These are phyloP conservation scores for Ganoderma resinaceum DNA, from an alignment of 1,284 basidiomycete species.

Conservation along the genomic window DNA sequence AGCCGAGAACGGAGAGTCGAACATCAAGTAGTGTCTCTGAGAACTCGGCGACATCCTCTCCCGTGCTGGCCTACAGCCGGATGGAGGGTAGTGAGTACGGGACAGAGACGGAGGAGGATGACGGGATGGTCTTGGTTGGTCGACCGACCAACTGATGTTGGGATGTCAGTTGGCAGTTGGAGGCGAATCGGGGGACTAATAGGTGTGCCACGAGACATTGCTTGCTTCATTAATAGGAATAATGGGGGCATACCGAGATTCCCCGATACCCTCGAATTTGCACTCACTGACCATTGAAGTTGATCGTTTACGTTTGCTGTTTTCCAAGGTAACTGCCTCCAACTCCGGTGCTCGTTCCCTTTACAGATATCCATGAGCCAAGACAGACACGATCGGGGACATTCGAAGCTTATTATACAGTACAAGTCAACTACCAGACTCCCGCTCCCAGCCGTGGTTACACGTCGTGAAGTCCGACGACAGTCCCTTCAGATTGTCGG, in stretches of 20 bases:
- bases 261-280: neutral
- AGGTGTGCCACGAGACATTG: slow-evolving; percentile 17
- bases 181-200: slow-evolving; percentile 7
- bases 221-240: slow-evolving; percentile 25
- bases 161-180: neutral
- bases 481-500: slow-evolving; percentile 11
- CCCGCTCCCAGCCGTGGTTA: neutral
- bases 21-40: slow-evolving; percentile 45
- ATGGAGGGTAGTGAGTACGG: slow-evolving; percentile 62
- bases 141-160: slow-evolving; percentile 47
- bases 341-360: neutral
- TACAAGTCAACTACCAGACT: neutral
- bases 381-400: neutral
- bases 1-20: slow-evolving; percentile 38
- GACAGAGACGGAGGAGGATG: slow-evolving; percentile 78
- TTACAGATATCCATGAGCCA: neutral
- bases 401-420: neutral
- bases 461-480: neutral
- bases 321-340: neutral
- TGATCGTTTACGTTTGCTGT: neutral
- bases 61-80: slow-evolving; percentile 41
- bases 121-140: slow-evolving; percentile 79
- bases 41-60: slow-evolving; percentile 45
- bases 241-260: slow-evolving; percentile 5
- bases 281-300: neutral